Conservation (phyloP, 495 filamentous ascomycete species). For the Penicillium chermesinum region DNA sequence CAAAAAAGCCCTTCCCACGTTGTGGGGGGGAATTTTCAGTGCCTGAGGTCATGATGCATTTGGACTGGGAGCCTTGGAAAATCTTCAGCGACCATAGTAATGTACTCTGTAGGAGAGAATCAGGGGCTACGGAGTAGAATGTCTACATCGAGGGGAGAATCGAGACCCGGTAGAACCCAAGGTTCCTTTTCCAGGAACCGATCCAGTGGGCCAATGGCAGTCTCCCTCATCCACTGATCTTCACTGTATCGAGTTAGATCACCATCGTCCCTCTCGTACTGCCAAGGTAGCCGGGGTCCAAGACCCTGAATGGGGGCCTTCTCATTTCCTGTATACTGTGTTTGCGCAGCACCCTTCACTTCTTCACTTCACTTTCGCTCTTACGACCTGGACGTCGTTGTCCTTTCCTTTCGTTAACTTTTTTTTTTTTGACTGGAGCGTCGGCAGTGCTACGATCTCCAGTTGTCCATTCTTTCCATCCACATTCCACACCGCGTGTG, state of each 20-base stretch:
- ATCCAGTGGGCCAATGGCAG: slow-evolving; percentile 3
- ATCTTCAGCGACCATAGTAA: too few relatives aligned
- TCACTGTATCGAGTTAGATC: slow-evolving; percentile 2
- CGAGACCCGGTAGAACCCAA: not conserved
- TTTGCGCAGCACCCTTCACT: too few relatives aligned
- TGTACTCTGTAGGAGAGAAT: not conserved
- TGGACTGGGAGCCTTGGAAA: too few relatives aligned
- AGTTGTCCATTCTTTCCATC: slow-evolving; percentile 31
- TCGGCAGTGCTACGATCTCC: slow-evolving; percentile 21
- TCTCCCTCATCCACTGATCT: not conserved
- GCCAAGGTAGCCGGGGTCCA: too few relatives aligned
- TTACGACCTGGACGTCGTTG: slow-evolving; percentile 28
- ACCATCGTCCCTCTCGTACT: too few relatives aligned
- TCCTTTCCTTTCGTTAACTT: slow-evolving; percentile 26
- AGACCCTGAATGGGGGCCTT: too few relatives aligned
- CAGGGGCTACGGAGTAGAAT: not conserved
- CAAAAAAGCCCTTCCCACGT: too few relatives aligned
- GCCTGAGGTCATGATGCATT: too few relatives aligned
- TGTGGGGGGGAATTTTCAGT: too few relatives aligned
- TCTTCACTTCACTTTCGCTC: not conserved
- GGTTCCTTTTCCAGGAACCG: slow-evolving; percentile 14
- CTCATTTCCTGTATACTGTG: not conserved
- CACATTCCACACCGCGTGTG: slow-evolving; percentile 24
- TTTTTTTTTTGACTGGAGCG: slow-evolving; percentile 14
- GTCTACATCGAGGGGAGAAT: not conserved